Evolutionary conservation across 352 stramenopile genomes (phyloP), one percentile per base, ranked within the genome.

Genomic region (Phytophthora nicotianae): DNA sequence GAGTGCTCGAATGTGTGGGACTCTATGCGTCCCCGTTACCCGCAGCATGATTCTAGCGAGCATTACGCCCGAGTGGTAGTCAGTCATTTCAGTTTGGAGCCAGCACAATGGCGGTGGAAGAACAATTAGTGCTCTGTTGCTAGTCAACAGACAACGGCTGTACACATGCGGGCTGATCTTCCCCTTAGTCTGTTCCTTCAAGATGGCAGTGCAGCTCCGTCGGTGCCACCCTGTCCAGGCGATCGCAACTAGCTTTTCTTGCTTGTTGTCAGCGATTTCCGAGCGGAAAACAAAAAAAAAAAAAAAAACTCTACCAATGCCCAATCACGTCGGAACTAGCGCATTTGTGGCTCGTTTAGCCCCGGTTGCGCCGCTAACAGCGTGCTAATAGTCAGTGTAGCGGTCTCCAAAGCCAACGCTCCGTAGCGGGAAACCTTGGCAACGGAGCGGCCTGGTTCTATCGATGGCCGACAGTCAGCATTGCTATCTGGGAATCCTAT

Each of bases 11-110:
- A 33, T 58, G 35, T 53, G 42, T 68, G 37, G 56, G 40, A n/a
- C 45, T 48, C 47, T 60, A 55, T 53, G 46, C 49, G 60, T 50
- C 62, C 62, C 61, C 40, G 67, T 71, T 71, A 71, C 62, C 23
- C 21, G 14, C 17, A 21, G 35, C 45, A 50, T 48, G 51, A 71
- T 71, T 61, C 54, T 54, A 60, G 17, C 46, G 27, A 46, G 37
- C 66, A 74, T 68, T 66, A 74, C 61, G 21, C 16, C 49, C 4
- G 5, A 2, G 47, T 13, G 21, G 48, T 57, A 57, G 58, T 65
- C 58, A 62, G 43, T 59, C 23, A 24, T 63, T 72, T 63, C 58
- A 61, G 65, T 62, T 68, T 42, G 52, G 53, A 64, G 58, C 40
- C 52, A 56, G 52, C 42, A 58, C 27, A 43, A 32, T 50, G 45